Percentiles rank a stretch among this genome's conserved stretches.
These are phyloP conservation scores for Fusarium sp. DNA, from an alignment of 2,329 filamentous ascomycete genomes.

Conservation along the genomic window DNA sequence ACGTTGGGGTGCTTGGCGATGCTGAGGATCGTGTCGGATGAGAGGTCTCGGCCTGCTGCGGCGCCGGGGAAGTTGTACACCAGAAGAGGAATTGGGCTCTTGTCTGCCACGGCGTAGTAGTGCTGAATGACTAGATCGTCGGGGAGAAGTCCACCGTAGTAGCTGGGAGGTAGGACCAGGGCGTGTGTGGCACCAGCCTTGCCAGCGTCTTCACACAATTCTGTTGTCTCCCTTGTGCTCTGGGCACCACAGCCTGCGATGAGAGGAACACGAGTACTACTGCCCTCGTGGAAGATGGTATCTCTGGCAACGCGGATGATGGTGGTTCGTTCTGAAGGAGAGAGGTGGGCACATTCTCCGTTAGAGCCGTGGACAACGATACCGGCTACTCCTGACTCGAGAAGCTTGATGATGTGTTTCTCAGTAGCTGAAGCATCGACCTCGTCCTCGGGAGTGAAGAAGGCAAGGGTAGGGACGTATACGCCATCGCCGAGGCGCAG, in stretches of 20 bases:
- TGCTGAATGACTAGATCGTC: slow-evolving; percentile 58
- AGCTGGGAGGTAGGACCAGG: slow-evolving; percentile 78
- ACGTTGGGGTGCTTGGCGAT: slow-evolving; percentile 65
- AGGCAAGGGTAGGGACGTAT: slow-evolving; percentile 50
- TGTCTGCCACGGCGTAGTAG: slow-evolving; percentile 70
- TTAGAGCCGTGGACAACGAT: slow-evolving; percentile 84
- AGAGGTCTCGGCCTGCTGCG: slow-evolving; percentile 66
- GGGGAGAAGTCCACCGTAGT: slow-evolving; percentile 75
- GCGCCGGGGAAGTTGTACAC: slow-evolving; percentile 74
- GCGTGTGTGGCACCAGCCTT: slow-evolving; percentile 78
- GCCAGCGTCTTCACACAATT: slow-evolving; percentile 74
- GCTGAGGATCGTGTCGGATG: slow-evolving; percentile 64
- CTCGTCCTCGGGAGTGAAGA: slow-evolving; percentile 48
- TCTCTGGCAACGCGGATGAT: slow-evolving; percentile 67
- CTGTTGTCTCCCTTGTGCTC: slow-evolving; percentile 77
- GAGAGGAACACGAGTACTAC: slow-evolving; percentile 49
- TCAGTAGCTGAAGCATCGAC: slow-evolving; percentile 45
- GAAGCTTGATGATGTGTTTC: slow-evolving; percentile 51
- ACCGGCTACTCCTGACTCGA: slow-evolving; percentile 75
- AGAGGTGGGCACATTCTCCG: slow-evolving; percentile 82
- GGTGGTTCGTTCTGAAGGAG: slow-evolving; percentile 72
- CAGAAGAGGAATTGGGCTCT: slow-evolving; percentile 66
- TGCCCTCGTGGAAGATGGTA: slow-evolving; percentile 39
- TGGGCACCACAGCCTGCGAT: slow-evolving; percentile 81
- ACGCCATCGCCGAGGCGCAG: slow-evolving; percentile 44